A percentile compares a stretch with the other conserved stretches of the same genome.
phyloP scores from a whole-genome alignment of 768 basidiomycete genomes.

The Lactarius akahatsu region DNA sequence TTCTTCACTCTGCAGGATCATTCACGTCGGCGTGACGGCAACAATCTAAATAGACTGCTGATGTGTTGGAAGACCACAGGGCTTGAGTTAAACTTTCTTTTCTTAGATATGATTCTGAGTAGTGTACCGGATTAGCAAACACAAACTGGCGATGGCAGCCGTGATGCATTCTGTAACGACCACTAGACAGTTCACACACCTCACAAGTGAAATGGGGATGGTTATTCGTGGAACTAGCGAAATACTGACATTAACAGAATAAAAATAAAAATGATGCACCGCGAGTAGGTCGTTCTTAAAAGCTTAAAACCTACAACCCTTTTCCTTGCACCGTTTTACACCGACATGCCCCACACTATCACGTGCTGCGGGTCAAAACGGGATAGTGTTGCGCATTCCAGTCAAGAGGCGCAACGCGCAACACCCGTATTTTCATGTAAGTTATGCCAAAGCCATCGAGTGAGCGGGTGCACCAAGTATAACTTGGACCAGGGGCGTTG shows the following conservation, averaged over 20 bases:
- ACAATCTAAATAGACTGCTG: slow-evolving; percentile 3
- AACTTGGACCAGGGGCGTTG: slow-evolving; percentile 31
- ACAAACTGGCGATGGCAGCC: background rate
- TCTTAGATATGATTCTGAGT: background rate
- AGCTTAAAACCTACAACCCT: no score
- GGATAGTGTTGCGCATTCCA: no score
- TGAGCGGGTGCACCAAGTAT: slow-evolving; percentile 34
- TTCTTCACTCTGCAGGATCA: slow-evolving; percentile 10
- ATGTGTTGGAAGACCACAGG: background rate
- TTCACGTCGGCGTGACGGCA: slow-evolving; percentile 23
- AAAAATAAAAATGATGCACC: no score
- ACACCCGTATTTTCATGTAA: slow-evolving; percentile 32
- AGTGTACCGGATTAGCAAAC: background rate
- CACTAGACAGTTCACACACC: no score
- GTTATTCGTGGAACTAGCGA: background rate
- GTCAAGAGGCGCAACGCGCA: no score
- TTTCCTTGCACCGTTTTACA: no score
- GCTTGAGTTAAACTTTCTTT: background rate
- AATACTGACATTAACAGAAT: no score
- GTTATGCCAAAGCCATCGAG: no score
- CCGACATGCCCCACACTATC: no score
- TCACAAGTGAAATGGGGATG: no score
- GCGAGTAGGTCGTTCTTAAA: no score
- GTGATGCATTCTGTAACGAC: background rate
- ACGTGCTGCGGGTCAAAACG: no score